Conservation (phyloP, 495 filamentous ascomycete species). For the Penicillium egyptiacum region DNA sequence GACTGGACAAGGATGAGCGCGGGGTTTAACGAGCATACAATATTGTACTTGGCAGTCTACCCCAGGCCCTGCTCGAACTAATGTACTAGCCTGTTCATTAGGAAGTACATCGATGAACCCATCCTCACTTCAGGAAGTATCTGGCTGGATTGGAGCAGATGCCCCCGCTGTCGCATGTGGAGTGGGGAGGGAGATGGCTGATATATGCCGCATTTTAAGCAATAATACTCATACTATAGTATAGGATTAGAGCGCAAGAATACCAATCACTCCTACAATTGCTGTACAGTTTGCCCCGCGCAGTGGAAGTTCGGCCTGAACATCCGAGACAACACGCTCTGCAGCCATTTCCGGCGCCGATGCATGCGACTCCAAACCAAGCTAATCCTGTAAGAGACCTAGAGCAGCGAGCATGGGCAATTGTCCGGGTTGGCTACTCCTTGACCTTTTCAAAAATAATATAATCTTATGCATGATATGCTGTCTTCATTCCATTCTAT, state of each 20-base stretch:
- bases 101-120: not conserved
- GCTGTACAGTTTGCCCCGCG: not conserved
- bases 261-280: not conserved
- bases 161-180: not conserved
- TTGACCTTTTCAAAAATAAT: not conserved
- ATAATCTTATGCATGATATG: not conserved
- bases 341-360: conserved; percentile 11
- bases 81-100: not conserved
- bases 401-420: not conserved
- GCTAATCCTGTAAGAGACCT: not conserved
- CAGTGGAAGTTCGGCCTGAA: conserved; percentile 6
- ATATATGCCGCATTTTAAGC: not conserved
- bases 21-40: conserved; percentile 1
- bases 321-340: conserved; percentile 11
- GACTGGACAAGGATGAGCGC: not conserved
- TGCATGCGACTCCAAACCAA: not conserved
- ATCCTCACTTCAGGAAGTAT: not conserved
- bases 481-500: not conserved
- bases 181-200: not conserved
- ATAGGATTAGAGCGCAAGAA: not conserved
- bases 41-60: not conserved
- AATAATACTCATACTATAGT: not conserved
- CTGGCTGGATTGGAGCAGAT: not conserved
- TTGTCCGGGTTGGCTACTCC: not conserved
- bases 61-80: not conserved